Evolutionary conservation across 2,329 filamentous ascomycete species (phyloP), one percentile per base, ranked within the genome.

Genomic region (Exophiala bonariae): DNA sequence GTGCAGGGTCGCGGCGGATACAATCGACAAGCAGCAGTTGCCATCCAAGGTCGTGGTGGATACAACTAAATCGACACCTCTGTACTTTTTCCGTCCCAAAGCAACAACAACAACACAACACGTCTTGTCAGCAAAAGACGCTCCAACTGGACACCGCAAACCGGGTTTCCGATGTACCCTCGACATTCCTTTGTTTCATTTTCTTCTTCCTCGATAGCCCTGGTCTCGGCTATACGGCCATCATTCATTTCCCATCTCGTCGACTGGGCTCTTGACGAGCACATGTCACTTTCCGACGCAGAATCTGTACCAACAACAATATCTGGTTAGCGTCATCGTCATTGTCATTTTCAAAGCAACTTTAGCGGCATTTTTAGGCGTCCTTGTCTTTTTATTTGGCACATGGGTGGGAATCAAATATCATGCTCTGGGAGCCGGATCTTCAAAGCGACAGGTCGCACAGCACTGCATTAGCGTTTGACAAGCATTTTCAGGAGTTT

Each of bases 271-370:
- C 47, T 54, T 18, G 47, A 50, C 7, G 47, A 31, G 41, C 35
- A 42, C 23, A 30, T 23, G 20, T 63, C 64, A 79, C 58, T 79
- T 79, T 57, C 77, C 77, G 32, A 81, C 77, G 60, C 78, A 81
- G 51, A 81, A 81, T 52, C 77, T 80, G 57, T 41, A 53, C 49
- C 14, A 47, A 41, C 26, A 39, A 60, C n/a, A 36, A 52, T 26
- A 26, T 26, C 11, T 26, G 23, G 11, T 26, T 26, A 3, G 37
- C 22, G 40, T 51, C 23, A 46, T 32, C 19, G 43, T 45, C 35
- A 30, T 16, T n/a, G 19, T 20, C 19, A 43, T 36, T 35, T 17
- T 17, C 33, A 16, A 19, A 22, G 46, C 34, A 30, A 19, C 38
- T 33, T n/a, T n/a, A 40, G 31, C 30, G 41, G 39, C 31, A 38